Evolutionary conservation across 768 basidiomycete genomes (phyloP).

Genomic region (Chalciporus piperatus): DNA sequence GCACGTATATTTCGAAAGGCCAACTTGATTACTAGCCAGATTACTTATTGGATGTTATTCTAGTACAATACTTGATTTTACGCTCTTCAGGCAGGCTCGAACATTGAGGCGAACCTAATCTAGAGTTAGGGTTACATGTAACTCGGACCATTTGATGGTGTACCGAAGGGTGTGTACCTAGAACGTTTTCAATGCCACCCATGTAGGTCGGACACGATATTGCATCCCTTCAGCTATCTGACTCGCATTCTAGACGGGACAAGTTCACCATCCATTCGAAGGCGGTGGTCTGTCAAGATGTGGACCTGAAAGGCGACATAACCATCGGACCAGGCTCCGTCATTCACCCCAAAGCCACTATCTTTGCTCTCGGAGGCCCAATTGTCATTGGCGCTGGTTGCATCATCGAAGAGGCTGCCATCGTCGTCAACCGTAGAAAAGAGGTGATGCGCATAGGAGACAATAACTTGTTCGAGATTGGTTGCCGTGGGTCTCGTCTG

Average conservation of each 20-base stretch:
- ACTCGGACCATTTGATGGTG: too few species aligned
- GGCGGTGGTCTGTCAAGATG: conserved; percentile 89
- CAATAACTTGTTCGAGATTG: conserved; percentile 92
- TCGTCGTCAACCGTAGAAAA: conserved; percentile 88
- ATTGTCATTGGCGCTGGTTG: conserved; percentile 87
- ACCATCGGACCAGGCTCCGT: conserved; percentile 91
- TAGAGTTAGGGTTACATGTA: conserved; percentile 8
- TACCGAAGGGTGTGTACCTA: too few species aligned
- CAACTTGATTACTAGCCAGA: conserved; percentile 21
- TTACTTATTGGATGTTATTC: conserved; percentile 20
- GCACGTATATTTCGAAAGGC: conserved; percentile 25
- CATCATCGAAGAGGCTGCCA: conserved; percentile 88
- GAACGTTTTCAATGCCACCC: conserved; percentile 25
- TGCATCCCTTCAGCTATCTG: neutral
- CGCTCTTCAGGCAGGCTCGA: neutral
- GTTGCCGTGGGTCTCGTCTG: conserved; percentile 64
- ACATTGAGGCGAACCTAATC: conserved; percentile 6
- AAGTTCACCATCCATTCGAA: conserved; percentile 89
- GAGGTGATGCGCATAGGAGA: conserved; percentile 93
- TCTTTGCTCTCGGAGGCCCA: conserved; percentile 87
- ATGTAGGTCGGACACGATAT: conserved; percentile 22
- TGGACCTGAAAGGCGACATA: conserved; percentile 91
- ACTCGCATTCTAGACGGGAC: conserved; percentile 57
- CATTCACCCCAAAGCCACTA: conserved; percentile 91
- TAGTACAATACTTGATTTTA: conserved; percentile 9